Evolutionary conservation across 2,329 filamentous ascomycete genomes (phyloP), one percentile per base, ranked within the genome.

Genomic region (Phyllosticta citribraziliensis): DNA sequence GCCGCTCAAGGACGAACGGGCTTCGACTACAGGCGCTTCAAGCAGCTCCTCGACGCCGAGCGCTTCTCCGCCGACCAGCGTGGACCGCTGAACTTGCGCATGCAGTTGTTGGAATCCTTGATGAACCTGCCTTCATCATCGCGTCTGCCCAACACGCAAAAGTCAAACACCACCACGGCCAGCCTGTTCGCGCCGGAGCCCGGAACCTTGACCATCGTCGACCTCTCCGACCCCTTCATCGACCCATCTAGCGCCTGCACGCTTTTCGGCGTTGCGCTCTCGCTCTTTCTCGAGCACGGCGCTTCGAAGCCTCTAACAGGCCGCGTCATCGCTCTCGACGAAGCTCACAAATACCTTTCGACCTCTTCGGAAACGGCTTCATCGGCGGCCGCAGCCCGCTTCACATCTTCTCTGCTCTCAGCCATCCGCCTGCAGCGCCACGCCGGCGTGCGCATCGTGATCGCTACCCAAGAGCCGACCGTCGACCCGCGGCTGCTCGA

Each of bases 401-500:
- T 92, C 27, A 91, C 87, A 0, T 78, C 87, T 5, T 78, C 78
- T 0, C 75, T 92, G 0, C 75, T 89, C 0, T 76, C 78, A 0
- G 81, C 82, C 0, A 87, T 93, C 65, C 82, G 88, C 0, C 77
- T 87, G 19, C 88, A 93, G 70, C 84, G 88, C 0, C 89, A 93
- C 68, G 73, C 85, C 0, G 88, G 80, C 0, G 79, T 82, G 0
- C 80, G 88, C 0, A 78, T 91, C 4, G 69, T 93, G 52, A 85
- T 93, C 33, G 85, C 88, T 0, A 93, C 88, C 0, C 88, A 94
- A 68, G 89, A 93, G 67, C 89, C 88, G 0, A 89, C 87, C 0
- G 79, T 92, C 3, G 86, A 85, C 0, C 83, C 84, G 0, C 79
- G 80, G 17, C 78, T 94, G 0, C 78, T 93, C 0, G 87, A 90